Conservation (phyloP, 768 basidiomycete species). For the Cystobasidium ongulense region DNA sequence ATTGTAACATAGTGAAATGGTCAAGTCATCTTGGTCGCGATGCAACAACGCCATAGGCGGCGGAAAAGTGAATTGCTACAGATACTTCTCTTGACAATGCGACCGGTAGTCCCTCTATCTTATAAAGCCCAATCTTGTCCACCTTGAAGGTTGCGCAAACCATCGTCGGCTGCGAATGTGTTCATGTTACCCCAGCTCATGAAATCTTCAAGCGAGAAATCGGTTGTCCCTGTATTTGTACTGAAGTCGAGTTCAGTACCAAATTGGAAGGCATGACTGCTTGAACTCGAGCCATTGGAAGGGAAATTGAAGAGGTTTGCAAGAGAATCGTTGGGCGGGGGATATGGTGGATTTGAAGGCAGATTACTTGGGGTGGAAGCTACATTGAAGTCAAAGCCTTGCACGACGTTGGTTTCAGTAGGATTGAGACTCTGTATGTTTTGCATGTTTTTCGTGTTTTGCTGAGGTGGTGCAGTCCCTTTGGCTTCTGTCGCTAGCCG, state of each 20-base stretch:
- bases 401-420: not conserved
- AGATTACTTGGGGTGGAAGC: not conserved
- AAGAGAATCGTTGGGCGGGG: not conserved
- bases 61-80: not conserved
- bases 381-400: not conserved
- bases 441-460: not conserved
- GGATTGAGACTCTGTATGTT: not conserved
- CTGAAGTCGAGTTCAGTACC: not conserved
- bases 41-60: too few species aligned
- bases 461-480: not conserved
- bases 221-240: not conserved
- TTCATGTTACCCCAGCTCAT: slow-evolving; percentile 7
- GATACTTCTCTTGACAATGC: not conserved
- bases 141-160: not conserved
- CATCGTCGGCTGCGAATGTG: too few species aligned
- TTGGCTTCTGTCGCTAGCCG: not conserved
- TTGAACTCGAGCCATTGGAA: not conserved
- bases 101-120: not conserved
- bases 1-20: not conserved
- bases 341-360: not conserved
- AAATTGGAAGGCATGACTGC: not conserved
- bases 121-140: slow-evolving; percentile 5
- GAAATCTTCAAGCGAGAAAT: slow-evolving; percentile 14
- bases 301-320: not conserved
- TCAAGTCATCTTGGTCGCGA: not conserved